Base-by-base conservation (phyloP, 129 eudicot genomes). In the Ambrosia artemisiifolia region DNA sequence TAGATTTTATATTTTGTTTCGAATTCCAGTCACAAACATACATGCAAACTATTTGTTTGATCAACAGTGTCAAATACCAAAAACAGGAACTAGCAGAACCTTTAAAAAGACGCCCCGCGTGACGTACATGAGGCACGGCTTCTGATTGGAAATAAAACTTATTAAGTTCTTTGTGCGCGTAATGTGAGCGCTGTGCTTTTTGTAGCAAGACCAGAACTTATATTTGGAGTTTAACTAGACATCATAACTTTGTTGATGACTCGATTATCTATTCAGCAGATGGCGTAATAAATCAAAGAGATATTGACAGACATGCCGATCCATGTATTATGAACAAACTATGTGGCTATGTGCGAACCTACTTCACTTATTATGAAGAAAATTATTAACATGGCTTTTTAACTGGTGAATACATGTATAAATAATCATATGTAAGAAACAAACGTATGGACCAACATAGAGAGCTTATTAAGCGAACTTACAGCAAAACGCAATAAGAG, bases 401-500 rank as follows among this genome's bases (percentile, higher is more conserved):
- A 48, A 38, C 40, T 16, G 9, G 12, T 3, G 17, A 2, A 64
- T 63, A 6, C 36, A 67, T 35, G 49, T 18, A 19, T n/a, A n/a
- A n/a, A n/a, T n/a, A n/a, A n/a, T n/a, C n/a, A n/a, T n/a, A n/a
- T n/a, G n/a, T n/a, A n/a, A n/a, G n/a, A n/a, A n/a, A n/a, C n/a
- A n/a, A n/a, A n/a, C n/a, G n/a, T n/a, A n/a, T n/a, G n/a, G n/a
- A n/a, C n/a, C n/a, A n/a, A n/a, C n/a, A n/a, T 5, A 9, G 6
- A 1, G 65, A 53, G 36, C 13, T 40, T 7, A 2, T 3, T 32
- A 42, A 43, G 74, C 17, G 33, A 64, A 81, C 95, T 93, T 66
- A 79, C 79, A 76, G 98, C 98, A 84, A 93, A 93, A 83, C 98
- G 87, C 86, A 93, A 66, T 59, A 93, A 91, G 59, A 93, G 96